Evolutionary conservation across 140 eudicot genomes (phyloP).

Genomic region (Cichorium intybus): DNA sequence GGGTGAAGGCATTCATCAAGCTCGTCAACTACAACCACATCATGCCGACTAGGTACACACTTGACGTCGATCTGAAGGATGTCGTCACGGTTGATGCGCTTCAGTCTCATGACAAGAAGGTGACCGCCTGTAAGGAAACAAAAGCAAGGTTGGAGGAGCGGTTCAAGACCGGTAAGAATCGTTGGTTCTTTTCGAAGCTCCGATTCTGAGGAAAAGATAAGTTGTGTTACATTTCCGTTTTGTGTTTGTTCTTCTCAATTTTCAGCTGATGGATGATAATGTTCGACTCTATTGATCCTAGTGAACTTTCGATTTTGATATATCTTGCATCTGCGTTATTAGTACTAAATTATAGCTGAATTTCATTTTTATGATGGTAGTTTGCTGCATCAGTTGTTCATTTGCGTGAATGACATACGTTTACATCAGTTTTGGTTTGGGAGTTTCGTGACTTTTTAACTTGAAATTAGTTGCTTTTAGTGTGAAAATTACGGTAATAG

Average conservation of each 20-base stretch:
- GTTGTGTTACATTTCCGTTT: neutral
- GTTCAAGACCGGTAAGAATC: slow-evolving; percentile 42
- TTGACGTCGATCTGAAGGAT: slow-evolving; percentile 40
- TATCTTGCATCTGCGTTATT: neutral
- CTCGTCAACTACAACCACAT: slow-evolving; percentile 44
- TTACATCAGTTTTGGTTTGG: neutral
- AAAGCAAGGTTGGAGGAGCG: slow-evolving; percentile 37
- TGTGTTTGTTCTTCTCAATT: slow-evolving; percentile 6
- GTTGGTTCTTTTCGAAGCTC: slow-evolving; percentile 47
- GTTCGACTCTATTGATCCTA: slow-evolving; percentile 6
- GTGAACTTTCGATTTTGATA: slow-evolving; percentile 6
- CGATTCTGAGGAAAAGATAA: slow-evolving; percentile 27
- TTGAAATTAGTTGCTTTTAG: neutral
- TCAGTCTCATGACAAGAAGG: slow-evolving; percentile 33
- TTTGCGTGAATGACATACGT: too few relatives aligned
- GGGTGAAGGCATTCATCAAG: slow-evolving; percentile 46
- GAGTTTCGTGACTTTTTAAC: neutral
- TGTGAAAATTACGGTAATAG: neutral
- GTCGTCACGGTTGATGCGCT: slow-evolving; percentile 22
- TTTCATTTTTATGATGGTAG: neutral
- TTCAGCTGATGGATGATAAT: neutral
- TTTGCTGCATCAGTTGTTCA: neutral
- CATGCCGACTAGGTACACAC: slow-evolving; percentile 42
- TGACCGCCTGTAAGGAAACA: slow-evolving; percentile 41
- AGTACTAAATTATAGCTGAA: neutral